Conservation (phyloP, 345 rosid genomes). For the Geranium rotundifolium region DNA sequence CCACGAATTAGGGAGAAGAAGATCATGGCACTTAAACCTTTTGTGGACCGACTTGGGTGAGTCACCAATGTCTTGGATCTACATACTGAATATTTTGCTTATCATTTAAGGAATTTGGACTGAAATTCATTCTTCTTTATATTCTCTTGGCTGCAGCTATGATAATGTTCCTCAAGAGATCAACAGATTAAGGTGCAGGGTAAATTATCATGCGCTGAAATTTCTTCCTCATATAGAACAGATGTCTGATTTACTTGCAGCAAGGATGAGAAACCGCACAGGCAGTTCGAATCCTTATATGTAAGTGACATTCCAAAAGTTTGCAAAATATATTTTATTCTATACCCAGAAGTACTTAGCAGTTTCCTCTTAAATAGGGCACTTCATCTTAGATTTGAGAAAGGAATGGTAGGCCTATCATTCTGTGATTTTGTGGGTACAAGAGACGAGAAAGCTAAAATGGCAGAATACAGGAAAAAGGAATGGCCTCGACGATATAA, state of each 20-base stretch:
- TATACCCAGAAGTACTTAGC: conserved; percentile 6
- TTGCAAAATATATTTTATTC: conserved; percentile 7
- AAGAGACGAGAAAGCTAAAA: conserved; percentile 88
- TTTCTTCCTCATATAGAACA: conserved; percentile 87
- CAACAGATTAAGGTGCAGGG: conserved; percentile 96
- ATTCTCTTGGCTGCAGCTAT: conserved; percentile 40
- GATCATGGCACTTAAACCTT: conserved; percentile 97
- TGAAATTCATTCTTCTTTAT: conserved; percentile 4
- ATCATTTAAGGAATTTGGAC: conserved; percentile 4
- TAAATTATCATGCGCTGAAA: conserved; percentile 95
- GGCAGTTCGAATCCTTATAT: conserved; percentile 76
- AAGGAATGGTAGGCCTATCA: conserved; percentile 98
- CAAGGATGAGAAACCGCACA: conserved; percentile 95
- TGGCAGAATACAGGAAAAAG: conserved; percentile 90
- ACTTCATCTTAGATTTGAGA: conserved; percentile 98
- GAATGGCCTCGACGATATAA: conserved; percentile 99
- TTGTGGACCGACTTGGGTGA: conserved; percentile 98
- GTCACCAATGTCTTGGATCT: conserved; percentile 11
- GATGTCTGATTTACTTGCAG: conserved; percentile 81
- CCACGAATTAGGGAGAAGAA: conserved; percentile 98
- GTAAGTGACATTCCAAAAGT: conserved; percentile 35
- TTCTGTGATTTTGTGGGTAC: conserved; percentile 98
- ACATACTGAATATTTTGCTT: conserved; percentile 4
- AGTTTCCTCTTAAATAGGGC: conserved; percentile 53
- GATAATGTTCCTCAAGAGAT: conserved; percentile 96